phyloP scores from a whole-genome alignment of 768 basidiomycete genomes.

The Pulveroboletus sp. region DNA sequence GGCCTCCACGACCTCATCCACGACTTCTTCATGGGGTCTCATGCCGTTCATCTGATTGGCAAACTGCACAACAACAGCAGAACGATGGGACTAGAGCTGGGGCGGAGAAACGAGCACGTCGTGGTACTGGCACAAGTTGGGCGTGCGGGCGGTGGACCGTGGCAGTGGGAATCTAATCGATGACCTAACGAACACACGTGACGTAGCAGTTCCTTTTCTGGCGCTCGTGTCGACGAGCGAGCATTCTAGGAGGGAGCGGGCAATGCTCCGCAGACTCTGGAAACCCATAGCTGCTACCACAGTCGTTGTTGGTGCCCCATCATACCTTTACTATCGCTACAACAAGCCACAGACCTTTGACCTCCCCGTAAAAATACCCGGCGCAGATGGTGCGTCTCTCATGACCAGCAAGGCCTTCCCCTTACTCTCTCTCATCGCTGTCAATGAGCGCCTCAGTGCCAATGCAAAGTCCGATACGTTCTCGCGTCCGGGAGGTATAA shows the following conservation, averaged over 20 bases:
- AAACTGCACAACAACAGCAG: neutral
- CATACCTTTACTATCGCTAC: conserved; percentile 54
- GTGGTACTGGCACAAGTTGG: conserved; percentile 25
- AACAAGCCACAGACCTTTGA: conserved; percentile 51
- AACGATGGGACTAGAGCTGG: neutral
- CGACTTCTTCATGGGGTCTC: conserved; percentile 5
- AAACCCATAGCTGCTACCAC: conserved; percentile 58
- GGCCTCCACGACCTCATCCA: conserved; percentile 1
- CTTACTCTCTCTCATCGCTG: conserved; percentile 48
- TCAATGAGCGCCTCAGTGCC: conserved; percentile 56
- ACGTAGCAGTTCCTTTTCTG: neutral
- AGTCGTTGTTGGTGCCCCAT: conserved; percentile 51
- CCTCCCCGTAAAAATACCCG: conserved; percentile 47
- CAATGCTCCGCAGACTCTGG: conserved; percentile 64
- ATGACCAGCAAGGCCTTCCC: conserved; percentile 50
- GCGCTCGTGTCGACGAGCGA: neutral
- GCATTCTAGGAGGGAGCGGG: neutral
- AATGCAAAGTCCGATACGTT: conserved; percentile 45
- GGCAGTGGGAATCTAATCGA: conserved; percentile 28
- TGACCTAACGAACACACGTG: conserved; percentile 17
- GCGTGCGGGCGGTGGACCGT: conserved; percentile 9
- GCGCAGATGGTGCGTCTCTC: conserved; percentile 56
- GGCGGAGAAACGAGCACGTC: conserved; percentile 13
- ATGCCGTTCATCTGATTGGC: conserved; percentile 14
- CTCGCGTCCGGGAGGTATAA: conserved; percentile 47